Evolutionary conservation across 768 basidiomycete genomes (phyloP), one percentile per base, ranked within the genome.

Genomic region (Fibroporia radiculosa): DNA sequence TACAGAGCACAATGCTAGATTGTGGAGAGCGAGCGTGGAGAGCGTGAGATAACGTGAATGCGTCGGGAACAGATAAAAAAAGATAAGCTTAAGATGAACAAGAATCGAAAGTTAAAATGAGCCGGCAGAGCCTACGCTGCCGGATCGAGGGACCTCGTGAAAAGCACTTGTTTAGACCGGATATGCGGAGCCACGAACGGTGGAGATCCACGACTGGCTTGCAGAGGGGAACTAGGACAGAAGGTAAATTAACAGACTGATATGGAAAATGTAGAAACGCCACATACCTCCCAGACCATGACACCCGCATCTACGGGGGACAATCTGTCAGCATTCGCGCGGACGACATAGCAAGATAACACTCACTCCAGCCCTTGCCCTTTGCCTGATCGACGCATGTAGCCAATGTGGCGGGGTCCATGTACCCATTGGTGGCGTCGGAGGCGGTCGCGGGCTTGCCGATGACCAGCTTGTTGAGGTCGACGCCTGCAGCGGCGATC

Each of bases 381-480:
- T 77, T 73, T 0, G 80, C 85, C 58, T 77, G 64, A 16, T 66
- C 52, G 26, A 86, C 62, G 59, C 86, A 89, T 2, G 62, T 58
- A 0, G 77, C 72, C 18, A 89, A 67, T 14, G 72, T 72, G 1
- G 66, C 56, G 2, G 80, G 68, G 25, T 63, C 66, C 49, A 88
- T 78, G 61, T 73, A 86, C 7, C 81, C 70, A 24, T 64, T 73
- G 32, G 33, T 59, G 1, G 75, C 71, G 12, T 71, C 70, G 4
- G 54, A 53, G 0, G 68, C 44, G 34, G 48, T 58, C 1, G 76
- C 78, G 1, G 84, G 84, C 62, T 89, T 89, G 3, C 84, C 84
- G 54, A 89, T 83, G 48, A 87, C 77, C 40, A 87, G 67, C 62
- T 89, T 87, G 58, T 72, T 60, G 35, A 77, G 55, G 2, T 69